Conservation (phyloP, 306 rosid genomes). For the Biancaea sappan region DNA sequence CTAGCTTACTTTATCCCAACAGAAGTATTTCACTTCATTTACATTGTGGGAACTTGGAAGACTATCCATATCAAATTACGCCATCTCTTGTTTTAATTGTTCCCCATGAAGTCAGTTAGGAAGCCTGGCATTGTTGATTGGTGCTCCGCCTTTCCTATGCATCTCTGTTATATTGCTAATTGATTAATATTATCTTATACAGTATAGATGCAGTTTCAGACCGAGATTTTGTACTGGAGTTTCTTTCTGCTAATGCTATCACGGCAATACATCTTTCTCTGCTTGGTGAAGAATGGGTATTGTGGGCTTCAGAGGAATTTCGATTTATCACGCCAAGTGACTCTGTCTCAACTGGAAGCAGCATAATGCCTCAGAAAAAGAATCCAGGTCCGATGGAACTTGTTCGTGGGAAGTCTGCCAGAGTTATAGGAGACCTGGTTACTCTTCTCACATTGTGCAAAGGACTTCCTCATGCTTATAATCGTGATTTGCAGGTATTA, state of each 20-base stretch:
- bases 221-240: constrained; percentile 82
- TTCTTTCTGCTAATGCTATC: constrained; percentile 85
- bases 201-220: constrained; percentile 97
- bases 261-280: constrained; percentile 90
- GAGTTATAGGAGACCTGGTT: constrained; percentile 82
- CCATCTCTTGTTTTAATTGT: not conserved
- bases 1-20: constrained; percentile 71
- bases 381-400: constrained; percentile 99
- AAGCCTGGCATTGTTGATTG: not conserved
- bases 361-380: constrained; percentile 98
- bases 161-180: constrained; percentile 1
- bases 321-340: constrained; percentile 89
- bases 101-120: not conserved
- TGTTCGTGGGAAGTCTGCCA: constrained; percentile 93
- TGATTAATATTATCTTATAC: constrained; percentile 30
- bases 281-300: constrained; percentile 97
- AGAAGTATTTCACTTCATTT: too few relatives aligned
- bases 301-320: constrained; percentile 97
- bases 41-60: too few relatives aligned
- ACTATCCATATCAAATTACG: too few relatives aligned
- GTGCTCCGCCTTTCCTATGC: constrained; percentile 11
- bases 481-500: constrained; percentile 92
- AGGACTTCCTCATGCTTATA: constrained; percentile 95
- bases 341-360: constrained; percentile 92
- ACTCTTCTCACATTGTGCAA: constrained; percentile 89